These are phyloP conservation scores for Leccinum pachyderme DNA, from an alignment of 1,284 basidiomycete species.

Conservation along the genomic window DNA sequence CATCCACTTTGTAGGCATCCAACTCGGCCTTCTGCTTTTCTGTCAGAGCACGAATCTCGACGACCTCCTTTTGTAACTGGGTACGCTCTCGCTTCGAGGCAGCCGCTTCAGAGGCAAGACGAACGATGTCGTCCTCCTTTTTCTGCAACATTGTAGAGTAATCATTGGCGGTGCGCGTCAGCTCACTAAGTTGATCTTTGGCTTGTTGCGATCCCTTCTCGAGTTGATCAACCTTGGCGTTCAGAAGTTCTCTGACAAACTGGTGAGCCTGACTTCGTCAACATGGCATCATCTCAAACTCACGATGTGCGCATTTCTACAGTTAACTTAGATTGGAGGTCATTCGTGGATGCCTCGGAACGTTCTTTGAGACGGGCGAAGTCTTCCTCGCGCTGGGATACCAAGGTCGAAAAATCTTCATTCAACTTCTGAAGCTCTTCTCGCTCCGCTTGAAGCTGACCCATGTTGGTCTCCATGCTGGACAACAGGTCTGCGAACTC, in stretches of 20 bases:
- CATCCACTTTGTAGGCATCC: slow-evolving; percentile 61
- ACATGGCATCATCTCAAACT: slow-evolving; percentile 26
- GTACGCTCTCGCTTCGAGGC: slow-evolving; percentile 52
- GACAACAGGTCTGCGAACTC: slow-evolving; percentile 56
- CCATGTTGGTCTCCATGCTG: slow-evolving; percentile 62
- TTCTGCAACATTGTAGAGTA: slow-evolving; percentile 77
- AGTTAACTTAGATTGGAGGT: slow-evolving; percentile 73
- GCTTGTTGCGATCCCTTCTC: slow-evolving; percentile 69
- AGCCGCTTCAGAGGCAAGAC: slow-evolving; percentile 59
- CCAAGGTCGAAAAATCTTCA: slow-evolving; percentile 72
- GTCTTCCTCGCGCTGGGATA: slow-evolving; percentile 80
- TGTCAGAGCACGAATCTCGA: slow-evolving; percentile 67
- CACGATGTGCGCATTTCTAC: slow-evolving; percentile 69
- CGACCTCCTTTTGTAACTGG: slow-evolving; percentile 55
- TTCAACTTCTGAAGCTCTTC: slow-evolving; percentile 63
- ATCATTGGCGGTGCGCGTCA: slow-evolving; percentile 74
- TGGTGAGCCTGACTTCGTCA: slow-evolving; percentile 6
- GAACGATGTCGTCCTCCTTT: slow-evolving; percentile 73
- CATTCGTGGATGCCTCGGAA: slow-evolving; percentile 63
- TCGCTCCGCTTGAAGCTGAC: slow-evolving; percentile 52
- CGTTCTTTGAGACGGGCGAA: slow-evolving; percentile 74
- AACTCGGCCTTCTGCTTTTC: slow-evolving; percentile 71
- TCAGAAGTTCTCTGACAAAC: slow-evolving; percentile 55
- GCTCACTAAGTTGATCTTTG: slow-evolving; percentile 79
- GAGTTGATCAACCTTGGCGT: slow-evolving; percentile 57